phyloP scores from a whole-genome alignment of 2,329 filamentous ascomycete species.

The Diaporthe citrichinensis region DNA sequence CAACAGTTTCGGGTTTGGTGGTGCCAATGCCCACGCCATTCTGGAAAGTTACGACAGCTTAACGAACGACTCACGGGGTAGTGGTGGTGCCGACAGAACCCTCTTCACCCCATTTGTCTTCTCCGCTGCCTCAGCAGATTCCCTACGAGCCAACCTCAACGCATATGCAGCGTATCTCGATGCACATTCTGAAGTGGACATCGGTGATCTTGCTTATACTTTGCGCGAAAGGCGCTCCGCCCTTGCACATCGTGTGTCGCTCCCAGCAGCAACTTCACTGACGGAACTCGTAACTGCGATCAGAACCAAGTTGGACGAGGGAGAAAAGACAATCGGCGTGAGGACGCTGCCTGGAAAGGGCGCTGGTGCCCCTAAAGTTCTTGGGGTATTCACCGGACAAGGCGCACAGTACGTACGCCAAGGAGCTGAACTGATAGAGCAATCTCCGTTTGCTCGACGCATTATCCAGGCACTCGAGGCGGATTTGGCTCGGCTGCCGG shows the following conservation, averaged over 20 bases:
- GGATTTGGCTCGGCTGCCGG: not conserved
- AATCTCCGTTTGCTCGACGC: constrained; percentile 41
- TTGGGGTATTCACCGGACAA: constrained; percentile 51
- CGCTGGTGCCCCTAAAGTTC: not conserved
- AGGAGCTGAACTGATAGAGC: constrained; percentile 49
- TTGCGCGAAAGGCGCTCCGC: constrained; percentile 46
- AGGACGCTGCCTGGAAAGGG: not conserved
- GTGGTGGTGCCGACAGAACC: not conserved
- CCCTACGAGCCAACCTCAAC: constrained; percentile 44
- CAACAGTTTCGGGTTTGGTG: constrained; percentile 43
- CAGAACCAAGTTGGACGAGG: not conserved
- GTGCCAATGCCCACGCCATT: constrained; percentile 25
- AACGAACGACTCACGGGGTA: not conserved
- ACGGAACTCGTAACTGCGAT: not conserved
- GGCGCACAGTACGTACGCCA: constrained; percentile 52
- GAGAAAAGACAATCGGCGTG: not conserved
- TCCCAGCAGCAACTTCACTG: constrained; percentile 42
- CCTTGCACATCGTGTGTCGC: constrained; percentile 45
- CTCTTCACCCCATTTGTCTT: constrained; percentile 47
- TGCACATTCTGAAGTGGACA: constrained; percentile 24
- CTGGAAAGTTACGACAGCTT: constrained; percentile 26
- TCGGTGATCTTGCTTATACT: constrained; percentile 46
- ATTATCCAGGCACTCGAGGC: constrained; percentile 14
- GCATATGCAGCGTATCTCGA: constrained; percentile 45
- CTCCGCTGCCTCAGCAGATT: constrained; percentile 50